A percentile compares a stretch with the other conserved stretches of the same genome.
Conservation (phyloP, 331 rosid genomes). For the Acacia concinna region DNA sequence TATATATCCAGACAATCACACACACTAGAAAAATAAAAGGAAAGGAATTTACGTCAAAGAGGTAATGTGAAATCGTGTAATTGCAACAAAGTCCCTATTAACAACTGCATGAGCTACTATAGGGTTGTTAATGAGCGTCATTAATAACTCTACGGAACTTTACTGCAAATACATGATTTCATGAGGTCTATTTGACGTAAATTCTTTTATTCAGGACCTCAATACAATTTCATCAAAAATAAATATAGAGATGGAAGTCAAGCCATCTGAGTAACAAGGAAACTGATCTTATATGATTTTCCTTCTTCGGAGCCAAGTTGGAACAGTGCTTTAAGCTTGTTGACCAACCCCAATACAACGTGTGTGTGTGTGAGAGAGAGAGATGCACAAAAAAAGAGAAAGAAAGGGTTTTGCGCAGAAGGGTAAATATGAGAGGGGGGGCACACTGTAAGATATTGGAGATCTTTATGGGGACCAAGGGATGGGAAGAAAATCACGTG, state of each 20-base stretch:
- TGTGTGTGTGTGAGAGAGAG: not conserved
- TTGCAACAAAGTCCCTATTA: no score
- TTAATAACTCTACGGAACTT: no score
- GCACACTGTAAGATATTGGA: conserved; percentile 64
- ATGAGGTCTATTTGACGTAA: no score
- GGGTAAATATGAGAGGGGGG: conserved; percentile 18
- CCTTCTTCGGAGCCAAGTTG: not conserved
- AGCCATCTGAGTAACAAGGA: not conserved
- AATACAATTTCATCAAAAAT: no score
- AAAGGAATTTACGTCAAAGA: no score
- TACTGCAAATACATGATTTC: no score
- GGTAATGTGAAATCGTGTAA: no score
- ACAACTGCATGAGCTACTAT: no score
- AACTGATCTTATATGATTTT: not conserved
- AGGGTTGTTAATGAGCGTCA: no score
- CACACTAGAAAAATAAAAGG: no score
- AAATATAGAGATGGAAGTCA: not conserved
- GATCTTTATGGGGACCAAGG: conserved; percentile 72
- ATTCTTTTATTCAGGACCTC: no score
- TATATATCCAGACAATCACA: not conserved
- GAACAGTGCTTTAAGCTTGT: not conserved
- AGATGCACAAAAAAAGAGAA: not conserved
- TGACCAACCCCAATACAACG: not conserved
- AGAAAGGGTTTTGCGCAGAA: not conserved
- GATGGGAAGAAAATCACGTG: conserved; percentile 47